Evolutionary conservation across 2,329 filamentous ascomycete genomes (phyloP).

Genomic region (Diplodia mutila): DNA sequence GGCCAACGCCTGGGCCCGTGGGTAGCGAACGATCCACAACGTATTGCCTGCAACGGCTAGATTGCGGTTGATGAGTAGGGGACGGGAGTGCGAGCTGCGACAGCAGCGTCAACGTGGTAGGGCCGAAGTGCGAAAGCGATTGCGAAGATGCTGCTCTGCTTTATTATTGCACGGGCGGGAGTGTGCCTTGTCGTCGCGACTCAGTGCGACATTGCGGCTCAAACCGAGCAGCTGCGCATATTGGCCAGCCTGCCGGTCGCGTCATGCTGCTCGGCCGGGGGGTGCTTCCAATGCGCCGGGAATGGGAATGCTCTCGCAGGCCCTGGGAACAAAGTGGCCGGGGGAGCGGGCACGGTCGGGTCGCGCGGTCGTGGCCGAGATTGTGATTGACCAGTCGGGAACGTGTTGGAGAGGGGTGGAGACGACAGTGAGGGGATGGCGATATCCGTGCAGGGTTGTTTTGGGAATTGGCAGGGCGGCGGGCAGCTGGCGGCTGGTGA

Average conservation of each 20-base stretch:
- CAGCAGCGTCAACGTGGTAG: not conserved
- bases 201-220: slow-evolving; percentile 16
- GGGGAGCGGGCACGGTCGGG: slow-evolving; percentile 4
- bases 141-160: slow-evolving; percentile 15
- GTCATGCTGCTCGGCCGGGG: slow-evolving; percentile 20
- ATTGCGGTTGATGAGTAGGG: slow-evolving; percentile 14
- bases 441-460: slow-evolving; percentile 15
- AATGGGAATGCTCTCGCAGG: slow-evolving; percentile 13
- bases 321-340: not conserved
- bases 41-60: slow-evolving; percentile 20
- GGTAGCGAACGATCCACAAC: slow-evolving; percentile 17
- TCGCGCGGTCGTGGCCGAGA: slow-evolving; percentile 14
- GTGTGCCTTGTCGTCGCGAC: slow-evolving; percentile 10
- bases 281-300: slow-evolving; percentile 14
- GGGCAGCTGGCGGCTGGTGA: not conserved
- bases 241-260: slow-evolving; percentile 16
- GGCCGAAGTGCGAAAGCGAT: slow-evolving; percentile 18
- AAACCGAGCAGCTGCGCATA: slow-evolving; percentile 9
- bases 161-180: slow-evolving; percentile 3
- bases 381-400: slow-evolving; percentile 22
- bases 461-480: slow-evolving; percentile 15
- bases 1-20: not conserved
- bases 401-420: not conserved
- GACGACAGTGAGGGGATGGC: slow-evolving; percentile 12
- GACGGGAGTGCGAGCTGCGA: slow-evolving; percentile 12